Percentiles rank a stretch among this genome's conserved stretches.
phyloP scores from a whole-genome alignment of 2,329 filamentous ascomycete species.

The Myrmaecium sp. region DNA sequence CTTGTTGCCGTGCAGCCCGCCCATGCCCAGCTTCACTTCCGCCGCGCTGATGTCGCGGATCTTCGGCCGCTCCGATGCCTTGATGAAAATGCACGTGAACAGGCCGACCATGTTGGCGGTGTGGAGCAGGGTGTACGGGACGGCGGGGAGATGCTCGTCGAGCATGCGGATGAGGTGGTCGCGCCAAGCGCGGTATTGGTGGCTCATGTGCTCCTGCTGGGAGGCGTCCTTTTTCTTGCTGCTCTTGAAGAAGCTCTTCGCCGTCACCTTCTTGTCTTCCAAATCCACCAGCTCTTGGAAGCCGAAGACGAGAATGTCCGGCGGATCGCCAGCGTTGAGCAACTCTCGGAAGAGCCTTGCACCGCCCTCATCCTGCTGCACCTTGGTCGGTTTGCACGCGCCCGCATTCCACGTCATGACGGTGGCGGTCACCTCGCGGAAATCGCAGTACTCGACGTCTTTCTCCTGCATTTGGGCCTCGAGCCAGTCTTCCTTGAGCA shows the following conservation, averaged over 20 bases:
- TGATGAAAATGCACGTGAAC: constrained; percentile 92
- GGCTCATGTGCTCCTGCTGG: constrained; percentile 81
- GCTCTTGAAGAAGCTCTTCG: constrained; percentile 76
- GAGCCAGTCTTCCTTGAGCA: constrained; percentile 89
- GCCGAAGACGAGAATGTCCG: constrained; percentile 86
- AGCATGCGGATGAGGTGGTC: constrained; percentile 72
- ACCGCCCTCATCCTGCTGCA: constrained; percentile 55
- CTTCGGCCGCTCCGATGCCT: constrained; percentile 55
- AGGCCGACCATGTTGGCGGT: constrained; percentile 81
- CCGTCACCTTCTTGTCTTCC: constrained; percentile 92
- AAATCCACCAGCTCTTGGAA: constrained; percentile 98
- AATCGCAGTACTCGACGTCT: constrained; percentile 70
- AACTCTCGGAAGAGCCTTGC: constrained; percentile 66
- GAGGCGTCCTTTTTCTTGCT: constrained; percentile 67
- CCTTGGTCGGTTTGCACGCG: constrained; percentile 73
- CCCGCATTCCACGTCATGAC: constrained; percentile 96
- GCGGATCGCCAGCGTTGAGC: constrained; percentile 56
- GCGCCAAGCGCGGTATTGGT: constrained; percentile 92
- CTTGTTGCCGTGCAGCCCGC: constrained; percentile 90
- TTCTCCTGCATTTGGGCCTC: constrained; percentile 73
- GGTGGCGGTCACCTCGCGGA: constrained; percentile 62
- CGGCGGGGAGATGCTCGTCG: constrained; percentile 64
- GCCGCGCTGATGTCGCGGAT: constrained; percentile 63
- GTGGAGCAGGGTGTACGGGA: constrained; percentile 72
- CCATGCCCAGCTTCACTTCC: constrained; percentile 92